Percentiles rank a stretch among this genome's conserved stretches.
These are phyloP conservation scores for Hirschioporus abietinus DNA, from an alignment of 768 basidiomycete species.

Conservation along the genomic window DNA sequence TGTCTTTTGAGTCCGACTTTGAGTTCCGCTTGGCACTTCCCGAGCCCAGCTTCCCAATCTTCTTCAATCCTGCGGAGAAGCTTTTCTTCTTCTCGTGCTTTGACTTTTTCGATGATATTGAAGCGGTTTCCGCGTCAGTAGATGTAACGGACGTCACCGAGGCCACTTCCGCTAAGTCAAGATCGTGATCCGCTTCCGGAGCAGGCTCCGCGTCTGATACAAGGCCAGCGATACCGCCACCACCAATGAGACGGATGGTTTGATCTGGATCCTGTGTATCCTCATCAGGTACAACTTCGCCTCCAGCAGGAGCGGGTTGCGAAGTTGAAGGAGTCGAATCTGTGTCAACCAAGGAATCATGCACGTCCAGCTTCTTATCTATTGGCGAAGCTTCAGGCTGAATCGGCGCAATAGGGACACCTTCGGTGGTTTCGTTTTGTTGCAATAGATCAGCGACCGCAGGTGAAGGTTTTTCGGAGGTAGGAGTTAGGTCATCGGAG, in stretches of 20 bases:
- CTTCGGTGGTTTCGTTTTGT: background rate
- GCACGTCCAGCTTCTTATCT: conserved; percentile 15
- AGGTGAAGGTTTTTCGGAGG: background rate
- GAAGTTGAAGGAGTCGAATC: conserved; percentile 10
- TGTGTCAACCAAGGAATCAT: conserved; percentile 17
- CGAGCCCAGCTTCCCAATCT: conserved; percentile 39
- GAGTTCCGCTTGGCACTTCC: conserved; percentile 51
- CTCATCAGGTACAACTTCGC: conserved; percentile 8
- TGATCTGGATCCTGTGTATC: conserved; percentile 26
- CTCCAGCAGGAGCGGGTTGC: conserved; percentile 8
- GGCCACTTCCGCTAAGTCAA: conserved; percentile 25
- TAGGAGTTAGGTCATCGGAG: conserved; percentile 5
- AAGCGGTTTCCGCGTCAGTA: conserved; percentile 24
- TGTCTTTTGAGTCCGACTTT: conserved; percentile 1
- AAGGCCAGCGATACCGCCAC: conserved; percentile 40
- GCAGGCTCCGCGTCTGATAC: conserved; percentile 26
- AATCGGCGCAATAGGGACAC: background rate
- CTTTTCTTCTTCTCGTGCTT: conserved; percentile 55
- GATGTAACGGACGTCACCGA: conserved; percentile 29
- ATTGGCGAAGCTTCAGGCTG: conserved; percentile 15
- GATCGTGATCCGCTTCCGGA: conserved; percentile 25
- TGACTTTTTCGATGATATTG: conserved; percentile 24
- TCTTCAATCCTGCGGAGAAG: conserved; percentile 51
- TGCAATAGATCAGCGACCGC: background rate
- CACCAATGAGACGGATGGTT: conserved; percentile 58